phyloP scores from a whole-genome alignment of 352 stramenopile genomes.

The Globisporangium paddicum region DNA sequence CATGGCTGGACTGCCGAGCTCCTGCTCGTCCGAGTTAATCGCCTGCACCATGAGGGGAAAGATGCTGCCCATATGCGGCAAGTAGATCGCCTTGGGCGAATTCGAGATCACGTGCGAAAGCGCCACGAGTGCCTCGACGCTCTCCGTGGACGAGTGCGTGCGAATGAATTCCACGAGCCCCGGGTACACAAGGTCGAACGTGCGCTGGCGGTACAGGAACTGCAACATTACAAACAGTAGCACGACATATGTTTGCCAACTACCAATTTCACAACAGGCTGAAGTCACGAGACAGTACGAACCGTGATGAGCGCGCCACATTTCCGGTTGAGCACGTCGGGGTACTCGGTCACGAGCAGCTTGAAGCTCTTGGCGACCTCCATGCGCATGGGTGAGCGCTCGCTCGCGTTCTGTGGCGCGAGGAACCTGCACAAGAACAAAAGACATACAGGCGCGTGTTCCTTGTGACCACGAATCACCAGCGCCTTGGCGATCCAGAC shows the following conservation, averaged over 20 bases:
- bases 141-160: constrained; percentile 29
- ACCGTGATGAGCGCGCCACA: constrained; percentile 76
- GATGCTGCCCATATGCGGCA: constrained; percentile 70
- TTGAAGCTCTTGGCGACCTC: constrained; percentile 80
- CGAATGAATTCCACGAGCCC: constrained; percentile 62
- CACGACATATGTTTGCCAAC: neutral
- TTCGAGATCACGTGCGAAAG: constrained; percentile 79
- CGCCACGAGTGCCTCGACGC: constrained; percentile 64
- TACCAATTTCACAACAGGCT: too few species aligned
- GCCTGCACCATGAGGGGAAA: constrained; percentile 82
- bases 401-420: constrained; percentile 19
- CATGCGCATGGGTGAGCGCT: constrained; percentile 46
- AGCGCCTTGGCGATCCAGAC: constrained; percentile 81
- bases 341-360: constrained; percentile 70
- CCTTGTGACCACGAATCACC: constrained; percentile 70
- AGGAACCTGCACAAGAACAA: constrained; percentile 72
- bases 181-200: constrained; percentile 77
- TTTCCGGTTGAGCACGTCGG: constrained; percentile 81
- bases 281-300: constrained; percentile 19
- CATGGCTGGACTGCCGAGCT: constrained; percentile 75
- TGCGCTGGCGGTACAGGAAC: constrained; percentile 78
- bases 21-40: constrained; percentile 67
- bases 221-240: constrained; percentile 13
- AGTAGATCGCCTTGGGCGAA: constrained; percentile 74
- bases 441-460: constrained; percentile 61